These are phyloP conservation scores for Pichia sp. DNA, from an alignment of 1,139 yeast species.

Conservation along the genomic window DNA sequence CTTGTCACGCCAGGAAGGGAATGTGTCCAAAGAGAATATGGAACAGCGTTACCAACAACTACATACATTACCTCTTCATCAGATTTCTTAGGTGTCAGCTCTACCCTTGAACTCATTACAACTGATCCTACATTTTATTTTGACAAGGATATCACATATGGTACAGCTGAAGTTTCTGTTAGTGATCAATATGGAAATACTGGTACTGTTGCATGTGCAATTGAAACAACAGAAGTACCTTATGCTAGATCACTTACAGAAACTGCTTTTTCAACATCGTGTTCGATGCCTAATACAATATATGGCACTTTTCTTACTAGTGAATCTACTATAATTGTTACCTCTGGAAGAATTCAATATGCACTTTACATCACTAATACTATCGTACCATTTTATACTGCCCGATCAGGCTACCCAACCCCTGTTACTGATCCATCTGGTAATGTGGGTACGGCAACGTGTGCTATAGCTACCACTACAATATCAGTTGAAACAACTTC, in stretches of 20 bases:
- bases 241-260: neutral
- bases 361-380: neutral
- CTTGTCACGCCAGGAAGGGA: no score
- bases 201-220: neutral
- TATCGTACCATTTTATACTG: neutral
- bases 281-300: constrained; percentile 1
- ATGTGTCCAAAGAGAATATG: no score
- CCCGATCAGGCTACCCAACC: neutral
- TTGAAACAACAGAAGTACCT: neutral
- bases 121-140: no score
- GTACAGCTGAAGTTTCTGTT: no score
- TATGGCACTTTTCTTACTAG: neutral
- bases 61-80: no score
- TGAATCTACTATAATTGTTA: neutral
- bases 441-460: neutral
- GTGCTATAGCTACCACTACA: neutral
- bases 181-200: no score
- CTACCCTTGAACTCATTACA: no score
- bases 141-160: no score
- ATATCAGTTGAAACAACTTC: neutral
- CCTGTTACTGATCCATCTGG: neutral
- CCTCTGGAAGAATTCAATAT: neutral
- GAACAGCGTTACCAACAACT: no score
- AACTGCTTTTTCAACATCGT: constrained; percentile 10
- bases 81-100: no score